Base-by-base conservation (phyloP, 164 flowering plant genomes). In the Stephania yunnanensis region DNA sequence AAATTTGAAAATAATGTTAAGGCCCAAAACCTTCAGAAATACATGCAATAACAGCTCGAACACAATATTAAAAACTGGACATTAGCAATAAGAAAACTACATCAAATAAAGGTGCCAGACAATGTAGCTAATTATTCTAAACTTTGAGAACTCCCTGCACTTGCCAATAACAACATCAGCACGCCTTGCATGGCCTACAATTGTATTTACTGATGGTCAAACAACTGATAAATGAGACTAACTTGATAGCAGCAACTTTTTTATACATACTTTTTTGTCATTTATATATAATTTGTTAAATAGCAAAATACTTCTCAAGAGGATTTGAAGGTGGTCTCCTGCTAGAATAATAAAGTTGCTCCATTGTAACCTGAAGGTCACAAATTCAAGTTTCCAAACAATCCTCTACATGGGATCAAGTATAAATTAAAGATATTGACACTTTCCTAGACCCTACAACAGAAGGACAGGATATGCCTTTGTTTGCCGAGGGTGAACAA, bases 1-100 rank as follows among this genome's bases (percentile, higher is more conserved):
- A 78, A 68, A 80, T 55, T 71, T 66, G 64, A 78, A 75, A 22
- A 66, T 17, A 63, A 71, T 20, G 72, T 81, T 76, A 76, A 73
- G 66, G 9, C 71, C 73, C 64, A 74, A 68, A 52, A 64, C 42
- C 42, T 2, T 36, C 1, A 36, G 42, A 36, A 36, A 0, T 46
- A 4, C 68, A 72, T 58, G 44, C 10, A 31, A 12, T 6, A 58
- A 10, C 42, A 58, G 20, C 42, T 13, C 2, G n/a, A 72, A 5
- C 10, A 1, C 22, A 72, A 50, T n/a, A 11, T 20, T 15, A 48
- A 1, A 68, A 8, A 20, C 2, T 48, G 53, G 53, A 48, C 13
- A 9, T 48, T 48, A 48, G 10, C 53, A 1, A 1, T 48, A 2
- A 12, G 19, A 20, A 55, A 15, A 48, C 13, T 48, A 12, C 53